Evolutionary conservation across 2,329 filamentous ascomycete species (phyloP), one percentile per base, ranked within the genome.

Genomic region (Aspergillus eucalypticola): DNA sequence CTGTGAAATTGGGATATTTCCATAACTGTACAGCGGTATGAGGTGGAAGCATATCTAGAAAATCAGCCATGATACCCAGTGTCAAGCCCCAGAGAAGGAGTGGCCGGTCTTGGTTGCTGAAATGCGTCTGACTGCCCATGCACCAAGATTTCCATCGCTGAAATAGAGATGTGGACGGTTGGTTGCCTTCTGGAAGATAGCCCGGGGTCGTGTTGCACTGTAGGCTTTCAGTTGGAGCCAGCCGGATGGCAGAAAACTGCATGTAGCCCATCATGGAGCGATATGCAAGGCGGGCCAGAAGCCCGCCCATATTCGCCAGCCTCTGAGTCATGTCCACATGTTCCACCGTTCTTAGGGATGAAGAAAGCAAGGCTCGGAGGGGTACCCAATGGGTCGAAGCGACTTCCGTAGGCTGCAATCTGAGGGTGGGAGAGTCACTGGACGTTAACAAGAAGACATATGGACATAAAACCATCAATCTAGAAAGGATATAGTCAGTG

Each of bases 381-480:
- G 88, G 84, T 3, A 90, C 86, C 88, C 88, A 90, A 71, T 90
- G 88, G 2, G 85, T 84, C 1, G 86, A 86, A 23, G 86, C 87
- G 19, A 90, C 86, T 75, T 90, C 88, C 32, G 84, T 84, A 4
- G 87, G 87, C 67, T 90, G 87, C n/a, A 90, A 78, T 49, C 80
- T 81, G 41, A 90, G 78, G 1, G 82, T 74, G 5, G 87, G 86
- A 5, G 84, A 77, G 23, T 81, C 77, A 27, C 83, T 82, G 17
- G 79, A 80, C 2, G 84, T 88, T 58, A 86, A 75, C 23, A 90
- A 76, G 71, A 88, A 90, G 46, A 90, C 80, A 71, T 87, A 89
- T 0, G 88, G 88, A 67, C 87, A 90, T 7, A 90, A 79, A 3
- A 90, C 86, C 86, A 90, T 88, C 23, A 90, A 75, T 8, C 86